phyloP scores from a whole-genome alignment of 257 asterid genomes.

The Knoxia roxburghii region DNA sequence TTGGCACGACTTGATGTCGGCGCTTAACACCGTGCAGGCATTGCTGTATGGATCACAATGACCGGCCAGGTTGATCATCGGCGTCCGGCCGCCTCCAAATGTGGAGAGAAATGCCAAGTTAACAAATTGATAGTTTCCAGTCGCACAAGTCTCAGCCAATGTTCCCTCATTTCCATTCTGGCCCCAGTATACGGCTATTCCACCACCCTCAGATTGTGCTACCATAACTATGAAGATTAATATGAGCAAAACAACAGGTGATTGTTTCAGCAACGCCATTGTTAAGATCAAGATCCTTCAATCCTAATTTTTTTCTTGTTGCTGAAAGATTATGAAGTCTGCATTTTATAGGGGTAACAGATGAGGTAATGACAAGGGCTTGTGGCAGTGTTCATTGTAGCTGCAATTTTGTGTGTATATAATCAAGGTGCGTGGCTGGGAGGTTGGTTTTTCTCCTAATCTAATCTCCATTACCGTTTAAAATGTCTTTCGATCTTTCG shows the following conservation, averaged over 20 bases:
- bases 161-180: conserved; percentile 62
- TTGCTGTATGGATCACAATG: conserved; percentile 52
- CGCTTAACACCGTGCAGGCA: conserved; percentile 33
- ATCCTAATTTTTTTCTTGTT: too few relatives aligned
- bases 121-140: conserved; percentile 41
- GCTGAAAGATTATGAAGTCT: neutral
- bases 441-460: neutral
- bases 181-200: conserved; percentile 57
- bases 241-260: neutral
- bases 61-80: conserved; percentile 49
- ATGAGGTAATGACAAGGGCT: neutral
- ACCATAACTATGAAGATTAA: conserved; percentile 3
- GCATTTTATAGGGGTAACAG: conserved; percentile 3
- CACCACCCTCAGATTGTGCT: conserved; percentile 37
- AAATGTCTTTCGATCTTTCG: too few relatives aligned
- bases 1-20: conserved; percentile 44
- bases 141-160: conserved; percentile 41
- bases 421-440: neutral
- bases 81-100: conserved; percentile 44
- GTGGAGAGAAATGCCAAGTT: conserved; percentile 44
- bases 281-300: neutral
- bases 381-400: neutral
- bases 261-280: conserved; percentile 7
- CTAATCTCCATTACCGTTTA: neutral
- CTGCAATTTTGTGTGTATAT: conserved; percentile 1